A percentile compares a stretch with the other conserved stretches of the same genome.
phyloP scores from a whole-genome alignment of 768 basidiomycete species.

The Cystobasidium ongulense region DNA sequence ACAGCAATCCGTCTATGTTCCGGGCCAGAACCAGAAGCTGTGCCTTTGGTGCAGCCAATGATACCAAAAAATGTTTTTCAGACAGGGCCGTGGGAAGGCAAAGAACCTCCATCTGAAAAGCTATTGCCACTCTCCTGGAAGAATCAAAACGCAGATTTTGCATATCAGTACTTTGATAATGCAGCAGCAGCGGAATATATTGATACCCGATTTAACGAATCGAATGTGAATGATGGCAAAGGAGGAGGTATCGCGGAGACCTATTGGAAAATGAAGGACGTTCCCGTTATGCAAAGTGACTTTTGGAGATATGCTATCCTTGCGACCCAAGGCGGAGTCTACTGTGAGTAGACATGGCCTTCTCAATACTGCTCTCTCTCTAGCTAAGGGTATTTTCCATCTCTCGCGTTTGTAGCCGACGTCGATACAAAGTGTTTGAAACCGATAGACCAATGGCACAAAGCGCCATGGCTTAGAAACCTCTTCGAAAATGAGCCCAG shows the following conservation, averaged over 20 bases:
- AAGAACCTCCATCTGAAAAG: background rate
- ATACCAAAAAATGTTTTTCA: slow-evolving; percentile 35
- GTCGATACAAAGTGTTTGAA: slow-evolving; percentile 46
- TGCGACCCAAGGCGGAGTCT: slow-evolving; percentile 37
- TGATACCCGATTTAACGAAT: slow-evolving; percentile 24
- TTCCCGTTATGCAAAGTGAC: slow-evolving; percentile 36
- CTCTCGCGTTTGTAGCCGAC: slow-evolving; percentile 38
- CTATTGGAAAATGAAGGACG: slow-evolving; percentile 30
- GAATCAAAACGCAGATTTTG: slow-evolving; percentile 8
- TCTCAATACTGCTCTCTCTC: background rate
- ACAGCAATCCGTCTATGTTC: background rate
- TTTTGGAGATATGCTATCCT: slow-evolving; percentile 40
- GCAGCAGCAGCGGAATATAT: slow-evolving; percentile 31
- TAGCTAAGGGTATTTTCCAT: slow-evolving; percentile 38
- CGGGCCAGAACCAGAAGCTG: background rate
- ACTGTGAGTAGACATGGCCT: slow-evolving; percentile 19
- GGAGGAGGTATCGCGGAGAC: slow-evolving; percentile 32
- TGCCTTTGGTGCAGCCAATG: background rate
- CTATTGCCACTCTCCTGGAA: background rate
- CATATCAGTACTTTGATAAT: slow-evolving; percentile 31
- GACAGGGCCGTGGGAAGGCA: slow-evolving; percentile 20
- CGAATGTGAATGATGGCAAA: background rate
- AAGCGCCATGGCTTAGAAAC: slow-evolving; percentile 37
- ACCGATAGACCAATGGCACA: slow-evolving; percentile 22
- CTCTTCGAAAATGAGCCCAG: slow-evolving; percentile 36